Base-by-base conservation (phyloP, 2,329 filamentous ascomycete genomes). In the Cercospora beticola region DNA sequence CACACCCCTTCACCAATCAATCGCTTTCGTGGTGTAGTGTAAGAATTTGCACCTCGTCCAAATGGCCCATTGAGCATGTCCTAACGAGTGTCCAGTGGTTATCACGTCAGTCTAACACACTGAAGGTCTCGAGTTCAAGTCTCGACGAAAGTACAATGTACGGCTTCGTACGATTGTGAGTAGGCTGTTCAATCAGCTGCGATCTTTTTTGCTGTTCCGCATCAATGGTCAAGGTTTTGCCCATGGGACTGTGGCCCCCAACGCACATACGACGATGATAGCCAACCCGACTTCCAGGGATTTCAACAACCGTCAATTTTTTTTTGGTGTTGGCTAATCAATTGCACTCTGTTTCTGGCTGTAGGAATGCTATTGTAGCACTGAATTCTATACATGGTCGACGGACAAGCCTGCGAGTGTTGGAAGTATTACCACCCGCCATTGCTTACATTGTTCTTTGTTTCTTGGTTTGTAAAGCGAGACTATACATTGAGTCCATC, bases 91-190 rank as follows among this genome's bases (percentile, higher is more conserved):
- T 31, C 30, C 8, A 31, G 30, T 31, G 79, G 79, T 81, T 81
- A 81, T 81, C 79, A 81, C 80, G 79, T 81, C 76, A 80, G 79
- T 81, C 79, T 81, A 81, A 81, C 80, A 81, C 61, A 49, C 54
- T 49, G 40, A 60, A 60, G 64, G 64, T 65, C 63, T 31, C 52
- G 40, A 59, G 56, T 54, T 64, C 61, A 54, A 64, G 43, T 54
- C 61, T 36, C 43, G 43, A 52, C 43, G 61, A 56, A 52, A 64
- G 61, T 64, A 64, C 33, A 31, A 31, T 16, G 23, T 52, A 23
- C 21, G 46, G 9, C 9, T 16, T 5, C 18, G 21, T 23, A 52
- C 46, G 46, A 52, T 26, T 23, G 46, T 52, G 46, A 26, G 18
- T 4, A 14, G 12, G 18, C 21, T 52, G 21, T 26, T 52, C 18